Evolutionary conservation across 257 asterid species (phyloP), one percentile per base, ranked within the genome.

Genomic region (Nicotiana obtusifolia): DNA sequence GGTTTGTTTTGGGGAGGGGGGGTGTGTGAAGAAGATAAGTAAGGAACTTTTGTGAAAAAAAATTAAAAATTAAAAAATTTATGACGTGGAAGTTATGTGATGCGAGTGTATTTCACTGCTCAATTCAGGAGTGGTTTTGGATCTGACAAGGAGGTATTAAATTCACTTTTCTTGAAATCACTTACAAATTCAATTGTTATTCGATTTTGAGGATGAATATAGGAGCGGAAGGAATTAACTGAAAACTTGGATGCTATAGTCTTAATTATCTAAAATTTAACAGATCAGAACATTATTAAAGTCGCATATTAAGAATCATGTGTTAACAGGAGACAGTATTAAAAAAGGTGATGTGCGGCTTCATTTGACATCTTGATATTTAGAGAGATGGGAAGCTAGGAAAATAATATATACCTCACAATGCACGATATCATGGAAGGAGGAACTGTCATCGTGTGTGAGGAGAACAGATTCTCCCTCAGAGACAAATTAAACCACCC

Each of bases 401-500:
- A 8, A 75, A 44, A 24, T 75, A 24, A 71, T 84, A n/a, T n/a
- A n/a, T n/a, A 93, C 98, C 97, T 93, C 98, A 54, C 86, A 86
- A 75, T 94, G 93, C 65, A 87, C 87, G 77, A 94, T 87, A 76
- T 94, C 98, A 30, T 93, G 88, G 86, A 89, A 93, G 49, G 97
- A 89, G 83, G 93, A 92, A 24, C 98, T 93, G 85, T 93, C 97
- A 75, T 87, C 90, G 66, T 92, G 97, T 68, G 92, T 89, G 30
- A 94, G 95, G 81, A 94, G 91, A 60, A 87, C 94, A 20, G 94
- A 88, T 84, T 94, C 97, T 84, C 97, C 98, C 86, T 91, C 97
- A 0, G 97, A 93, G 53, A 94, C 97, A 85, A 94, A 93, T 97
- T 97, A 94, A 94, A 93, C 98, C 98, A 94, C 66, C 98, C 98